Conservation (phyloP, 768 basidiomycete genomes). For the Hygrocybe punicea region DNA sequence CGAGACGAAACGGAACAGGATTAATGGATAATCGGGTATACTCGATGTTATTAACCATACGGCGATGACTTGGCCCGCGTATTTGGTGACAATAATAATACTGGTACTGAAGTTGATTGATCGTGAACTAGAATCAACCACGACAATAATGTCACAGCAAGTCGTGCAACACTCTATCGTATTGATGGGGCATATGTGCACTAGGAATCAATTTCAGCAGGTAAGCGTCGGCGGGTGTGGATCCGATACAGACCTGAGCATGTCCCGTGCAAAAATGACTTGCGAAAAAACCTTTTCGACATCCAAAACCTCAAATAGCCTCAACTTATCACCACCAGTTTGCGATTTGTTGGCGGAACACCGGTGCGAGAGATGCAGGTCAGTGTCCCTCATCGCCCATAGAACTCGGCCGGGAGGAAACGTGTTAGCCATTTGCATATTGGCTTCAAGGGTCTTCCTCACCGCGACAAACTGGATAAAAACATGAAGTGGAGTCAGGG, state of each 20-base stretch:
- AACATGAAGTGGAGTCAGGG: background rate
- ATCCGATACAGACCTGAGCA: conserved; percentile 59
- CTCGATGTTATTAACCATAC: background rate
- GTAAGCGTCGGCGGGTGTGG: conserved; percentile 3
- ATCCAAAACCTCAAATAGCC: conserved; percentile 75
- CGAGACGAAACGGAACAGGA: conserved; percentile 77
- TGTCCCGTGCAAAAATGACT: conserved; percentile 76
- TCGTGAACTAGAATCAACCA: background rate
- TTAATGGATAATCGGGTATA: conserved; percentile 26
- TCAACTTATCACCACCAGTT: conserved; percentile 47
- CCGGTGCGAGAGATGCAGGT: conserved; percentile 60
- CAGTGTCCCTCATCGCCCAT: conserved; percentile 74
- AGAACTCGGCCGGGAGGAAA: conserved; percentile 76
- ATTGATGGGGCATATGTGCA: conserved; percentile 77
- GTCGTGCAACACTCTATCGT: conserved; percentile 72
- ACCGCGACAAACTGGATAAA: conserved; percentile 73
- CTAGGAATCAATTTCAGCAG: conserved; percentile 28
- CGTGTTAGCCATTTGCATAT: conserved; percentile 70
- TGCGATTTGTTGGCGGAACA: conserved; percentile 20
- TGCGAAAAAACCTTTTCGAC: conserved; percentile 76
- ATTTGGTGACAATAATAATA: too few species aligned
- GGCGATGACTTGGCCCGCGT: background rate
- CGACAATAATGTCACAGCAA: conserved; percentile 41
- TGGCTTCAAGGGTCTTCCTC: conserved; percentile 81
- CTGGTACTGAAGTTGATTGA: background rate